Evolutionary conservation across 106 monocot genomes (phyloP).

Genomic region (Dioscorea zingiberensis): DNA sequence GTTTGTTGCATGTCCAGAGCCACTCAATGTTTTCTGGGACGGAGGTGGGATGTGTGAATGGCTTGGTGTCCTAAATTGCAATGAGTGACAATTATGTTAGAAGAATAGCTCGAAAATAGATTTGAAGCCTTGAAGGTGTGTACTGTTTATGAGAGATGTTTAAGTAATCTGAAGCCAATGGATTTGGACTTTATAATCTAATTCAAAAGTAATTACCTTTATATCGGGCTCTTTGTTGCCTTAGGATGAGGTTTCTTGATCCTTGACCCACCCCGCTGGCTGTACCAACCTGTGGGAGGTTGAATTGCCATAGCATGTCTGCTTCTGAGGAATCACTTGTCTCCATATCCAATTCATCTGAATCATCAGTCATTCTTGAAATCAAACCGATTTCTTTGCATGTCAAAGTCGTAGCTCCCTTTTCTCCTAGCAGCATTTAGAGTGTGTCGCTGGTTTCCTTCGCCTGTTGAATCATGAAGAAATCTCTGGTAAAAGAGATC

Average conservation of each 20-base stretch:
- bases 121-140: too few relatives aligned
- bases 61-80: constrained; percentile 26
- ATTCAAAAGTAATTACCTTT: constrained; percentile 28
- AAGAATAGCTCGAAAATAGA: too few relatives aligned
- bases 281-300: constrained; percentile 22
- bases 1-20: constrained; percentile 13
- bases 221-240: constrained; percentile 45
- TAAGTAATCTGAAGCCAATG: background rate
- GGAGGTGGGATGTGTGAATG: constrained; percentile 45
- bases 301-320: constrained; percentile 62
- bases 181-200: background rate
- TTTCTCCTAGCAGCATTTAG: constrained; percentile 11
- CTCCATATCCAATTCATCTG: constrained; percentile 65
- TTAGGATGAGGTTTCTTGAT: constrained; percentile 56
- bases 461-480: constrained; percentile 23
- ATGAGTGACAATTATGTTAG: too few relatives aligned
- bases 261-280: constrained; percentile 42
- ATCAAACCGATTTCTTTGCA: constrained; percentile 2
- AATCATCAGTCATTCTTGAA: constrained; percentile 31
- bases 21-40: constrained; percentile 30
- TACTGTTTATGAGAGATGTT: too few relatives aligned
- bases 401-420: background rate
- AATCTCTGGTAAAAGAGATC: constrained; percentile 73
- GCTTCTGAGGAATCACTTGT: constrained; percentile 93
- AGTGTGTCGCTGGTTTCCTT: constrained; percentile 17